Conservation (phyloP, 1,284 basidiomycete genomes). For the Termitomyces sp. region DNA sequence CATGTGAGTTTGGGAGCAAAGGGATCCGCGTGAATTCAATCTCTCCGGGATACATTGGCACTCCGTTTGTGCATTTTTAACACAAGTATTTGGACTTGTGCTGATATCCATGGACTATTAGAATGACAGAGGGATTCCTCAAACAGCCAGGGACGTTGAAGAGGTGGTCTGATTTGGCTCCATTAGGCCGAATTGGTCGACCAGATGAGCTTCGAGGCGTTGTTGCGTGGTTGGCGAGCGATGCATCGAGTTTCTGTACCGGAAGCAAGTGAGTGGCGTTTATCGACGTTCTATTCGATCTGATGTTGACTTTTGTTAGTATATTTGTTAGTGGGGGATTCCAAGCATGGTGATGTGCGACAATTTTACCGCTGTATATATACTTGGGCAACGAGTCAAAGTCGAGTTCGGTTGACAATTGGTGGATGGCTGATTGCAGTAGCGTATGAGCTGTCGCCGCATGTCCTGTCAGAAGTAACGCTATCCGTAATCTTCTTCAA, state of each 20-base stretch:
- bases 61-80: conserved; percentile 39
- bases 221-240: conserved; percentile 73
- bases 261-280: conserved; percentile 60
- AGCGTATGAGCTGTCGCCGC: too few species aligned
- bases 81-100: neutral
- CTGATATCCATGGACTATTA: conserved; percentile 49
- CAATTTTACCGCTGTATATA: neutral
- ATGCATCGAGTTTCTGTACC: conserved; percentile 71
- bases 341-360: conserved; percentile 1
- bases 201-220: conserved; percentile 77
- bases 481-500: too few species aligned
- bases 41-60: conserved; percentile 72
- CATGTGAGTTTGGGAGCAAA: conserved; percentile 70
- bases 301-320: neutral
- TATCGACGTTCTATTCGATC: neutral
- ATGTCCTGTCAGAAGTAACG: too few species aligned
- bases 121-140: conserved; percentile 77
- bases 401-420: neutral
- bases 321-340: conserved; percentile 4
- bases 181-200: conserved; percentile 71
- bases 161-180: conserved; percentile 72
- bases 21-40: conserved; percentile 71
- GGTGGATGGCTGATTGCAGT: neutral
- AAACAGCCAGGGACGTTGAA: conserved; percentile 57
- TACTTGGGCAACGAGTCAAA: too few species aligned